Percentiles rank a stretch among this genome's conserved stretches.
Conservation (phyloP, 805 yeast genomes). For the Kodamaea kaohsiungensis region DNA sequence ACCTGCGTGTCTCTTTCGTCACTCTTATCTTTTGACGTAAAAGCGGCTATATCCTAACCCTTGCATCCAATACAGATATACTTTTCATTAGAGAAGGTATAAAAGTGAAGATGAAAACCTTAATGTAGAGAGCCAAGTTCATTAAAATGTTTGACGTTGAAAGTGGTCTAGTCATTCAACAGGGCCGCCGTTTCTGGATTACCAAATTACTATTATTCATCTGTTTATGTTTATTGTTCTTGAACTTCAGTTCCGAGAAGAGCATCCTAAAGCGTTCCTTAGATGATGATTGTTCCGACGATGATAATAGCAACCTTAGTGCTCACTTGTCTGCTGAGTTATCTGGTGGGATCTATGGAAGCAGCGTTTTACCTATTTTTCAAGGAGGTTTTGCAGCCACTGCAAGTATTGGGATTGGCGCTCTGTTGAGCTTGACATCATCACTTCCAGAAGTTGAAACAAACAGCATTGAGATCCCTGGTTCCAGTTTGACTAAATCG, state of each 20-base stretch:
- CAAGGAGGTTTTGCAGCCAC: neutral
- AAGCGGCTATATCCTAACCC: neutral
- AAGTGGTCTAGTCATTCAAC: neutral
- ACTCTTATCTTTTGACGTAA: neutral
- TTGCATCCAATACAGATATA: neutral
- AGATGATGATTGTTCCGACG: neutral
- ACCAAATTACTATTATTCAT: too few relatives aligned
- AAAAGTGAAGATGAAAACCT: neutral
- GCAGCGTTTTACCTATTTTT: neutral
- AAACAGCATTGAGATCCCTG: neutral
- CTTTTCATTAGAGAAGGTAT: neutral
- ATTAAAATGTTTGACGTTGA: neutral
- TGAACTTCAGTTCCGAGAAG: neutral
- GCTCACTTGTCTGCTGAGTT: neutral
- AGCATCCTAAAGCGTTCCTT: neutral
- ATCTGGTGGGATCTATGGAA: neutral
- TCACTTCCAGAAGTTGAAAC: neutral
- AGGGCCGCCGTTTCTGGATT: neutral
- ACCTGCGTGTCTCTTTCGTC: neutral
- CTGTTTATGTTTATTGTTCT: neutral
- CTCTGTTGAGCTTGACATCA: neutral
- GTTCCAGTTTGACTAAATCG: too few relatives aligned
- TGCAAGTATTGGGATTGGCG: neutral
- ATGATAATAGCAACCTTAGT: neutral
- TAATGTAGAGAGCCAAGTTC: too few relatives aligned